Conservation (phyloP, 805 yeast species). For the Suhomyces faveliae region DNA sequence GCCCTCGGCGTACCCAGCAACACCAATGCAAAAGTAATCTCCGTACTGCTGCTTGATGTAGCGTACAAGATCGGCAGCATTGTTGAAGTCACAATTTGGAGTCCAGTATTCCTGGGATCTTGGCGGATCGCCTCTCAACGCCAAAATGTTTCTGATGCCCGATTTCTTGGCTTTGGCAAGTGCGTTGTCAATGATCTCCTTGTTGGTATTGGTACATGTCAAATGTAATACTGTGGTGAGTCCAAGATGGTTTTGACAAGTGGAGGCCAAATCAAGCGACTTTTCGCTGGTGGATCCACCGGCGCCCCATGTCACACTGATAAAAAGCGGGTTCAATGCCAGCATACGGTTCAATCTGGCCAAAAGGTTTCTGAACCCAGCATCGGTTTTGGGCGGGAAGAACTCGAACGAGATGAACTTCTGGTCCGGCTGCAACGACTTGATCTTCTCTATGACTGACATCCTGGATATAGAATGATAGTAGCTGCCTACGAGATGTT, state of each 20-base stretch:
- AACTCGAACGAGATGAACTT: constrained; percentile 86
- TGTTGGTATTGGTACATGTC: constrained; percentile 93
- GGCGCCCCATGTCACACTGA: constrained; percentile 98
- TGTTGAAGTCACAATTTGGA: constrained; percentile 56
- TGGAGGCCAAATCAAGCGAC: constrained; percentile 77
- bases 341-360: constrained; percentile 89
- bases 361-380: constrained; percentile 78
- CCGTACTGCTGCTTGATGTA: constrained; percentile 73
- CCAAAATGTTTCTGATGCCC: constrained; percentile 88
- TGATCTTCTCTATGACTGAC: constrained; percentile 51
- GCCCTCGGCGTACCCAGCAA: constrained; percentile 98
- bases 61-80: constrained; percentile 83
- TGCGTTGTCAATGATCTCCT: constrained; percentile 73
- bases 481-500: too few relatives aligned
- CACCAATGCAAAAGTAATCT: constrained; percentile 88
- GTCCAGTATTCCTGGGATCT: constrained; percentile 66
- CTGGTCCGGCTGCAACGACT: constrained; percentile 47
- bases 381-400: constrained; percentile 95
- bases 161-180: constrained; percentile 62
- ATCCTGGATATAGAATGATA: neutral
- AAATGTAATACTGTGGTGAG: constrained; percentile 92
- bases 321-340: constrained; percentile 81
- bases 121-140: constrained; percentile 95
- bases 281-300: constrained; percentile 92
- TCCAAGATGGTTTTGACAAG: constrained; percentile 71